Percentiles rank a stretch among this genome's conserved stretches.
Evolutionary conservation across 371 early-diverging fungal species (phyloP).

Genomic region (Gilbertella persicaria): DNA sequence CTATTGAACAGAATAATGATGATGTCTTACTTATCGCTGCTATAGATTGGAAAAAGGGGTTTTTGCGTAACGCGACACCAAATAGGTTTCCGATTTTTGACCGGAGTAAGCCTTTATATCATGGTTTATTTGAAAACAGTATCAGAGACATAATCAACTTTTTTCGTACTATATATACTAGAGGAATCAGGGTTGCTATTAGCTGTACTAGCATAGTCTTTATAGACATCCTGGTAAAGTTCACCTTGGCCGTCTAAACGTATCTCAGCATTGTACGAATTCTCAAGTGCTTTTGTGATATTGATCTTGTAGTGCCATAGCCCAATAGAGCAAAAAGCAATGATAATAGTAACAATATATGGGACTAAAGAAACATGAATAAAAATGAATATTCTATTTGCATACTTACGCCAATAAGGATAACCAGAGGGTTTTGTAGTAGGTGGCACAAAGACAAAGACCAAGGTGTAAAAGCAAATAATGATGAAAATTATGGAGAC

Average conservation of each 20-base stretch:
- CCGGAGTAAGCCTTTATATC: no score
- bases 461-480: constrained; percentile 24
- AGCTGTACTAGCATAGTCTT: constrained; percentile 6
- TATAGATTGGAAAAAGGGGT: no score
- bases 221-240: constrained; percentile 15
- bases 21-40: no score
- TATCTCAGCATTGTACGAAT: constrained; percentile 28
- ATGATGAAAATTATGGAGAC: constrained; percentile 17
- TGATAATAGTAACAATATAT: constrained; percentile 18
- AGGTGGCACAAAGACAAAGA: constrained; percentile 27
- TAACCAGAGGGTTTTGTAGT: constrained; percentile 12
- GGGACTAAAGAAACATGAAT: constrained; percentile 15
- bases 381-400: background rate
- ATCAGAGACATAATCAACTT: no score
- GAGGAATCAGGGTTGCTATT: background rate
- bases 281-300: constrained; percentile 11
- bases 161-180: no score
- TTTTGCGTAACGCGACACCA: no score
- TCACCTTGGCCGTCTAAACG: constrained; percentile 13
- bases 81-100: no score
- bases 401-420: constrained; percentile 26
- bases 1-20: no score
- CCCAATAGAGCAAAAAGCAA: constrained; percentile 16
- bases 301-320: constrained; percentile 27
- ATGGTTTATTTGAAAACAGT: no score